Base-by-base conservation (phyloP, 2,329 filamentous ascomycete species). In the Fusarium chaquense region DNA sequence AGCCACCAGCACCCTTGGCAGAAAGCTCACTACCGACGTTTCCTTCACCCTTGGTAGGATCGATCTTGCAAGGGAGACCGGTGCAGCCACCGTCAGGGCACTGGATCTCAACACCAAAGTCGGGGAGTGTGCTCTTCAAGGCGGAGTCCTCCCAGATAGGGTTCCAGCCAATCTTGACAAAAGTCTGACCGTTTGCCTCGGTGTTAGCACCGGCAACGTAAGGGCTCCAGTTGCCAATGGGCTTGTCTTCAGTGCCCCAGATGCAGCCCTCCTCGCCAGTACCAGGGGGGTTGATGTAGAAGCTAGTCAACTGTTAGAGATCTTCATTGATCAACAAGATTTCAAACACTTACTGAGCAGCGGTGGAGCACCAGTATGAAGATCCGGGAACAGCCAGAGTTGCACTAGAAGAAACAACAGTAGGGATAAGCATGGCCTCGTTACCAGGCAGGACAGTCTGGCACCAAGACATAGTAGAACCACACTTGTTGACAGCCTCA, bases 381-480 rank as follows among this genome's bases (percentile, higher is more conserved):
- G 84, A 80, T 59, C 84, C 90, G 11, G 92, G 92, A 36, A 94
- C 91, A 51, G 92, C 91, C 57, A 95, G 82, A 32, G 84, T 85
- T n/a, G 83, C 82, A 12, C 78, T 78, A 66, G 83, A 81, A 24
- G 83, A 75, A 47, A 94, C 89, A 67, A 89, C 79, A n/a, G 91
- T 94, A 18, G 91, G 91, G 73, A 94, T 94, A 71, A 94, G 83
- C 91, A 94, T 94, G 65, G 90, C 90, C 81, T 94, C 92, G 74
- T 93, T 91, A 51, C 92, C 92, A 20, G 92, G 92, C 65, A 94
- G 80, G 16, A 93, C 90, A 6, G 92, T 94, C 80, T 94, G 92
- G 79, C 92, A 94, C 80, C 92, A 93, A 4, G 92, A 88, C 57
- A 93, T 86, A 16, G 84, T 76, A 36, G 83, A 81, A 45, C 87